Percentiles rank a stretch among this genome's conserved stretches.
These are phyloP conservation scores for Evernia prunastri DNA, from an alignment of 495 filamentous ascomycete genomes.

Conservation along the genomic window DNA sequence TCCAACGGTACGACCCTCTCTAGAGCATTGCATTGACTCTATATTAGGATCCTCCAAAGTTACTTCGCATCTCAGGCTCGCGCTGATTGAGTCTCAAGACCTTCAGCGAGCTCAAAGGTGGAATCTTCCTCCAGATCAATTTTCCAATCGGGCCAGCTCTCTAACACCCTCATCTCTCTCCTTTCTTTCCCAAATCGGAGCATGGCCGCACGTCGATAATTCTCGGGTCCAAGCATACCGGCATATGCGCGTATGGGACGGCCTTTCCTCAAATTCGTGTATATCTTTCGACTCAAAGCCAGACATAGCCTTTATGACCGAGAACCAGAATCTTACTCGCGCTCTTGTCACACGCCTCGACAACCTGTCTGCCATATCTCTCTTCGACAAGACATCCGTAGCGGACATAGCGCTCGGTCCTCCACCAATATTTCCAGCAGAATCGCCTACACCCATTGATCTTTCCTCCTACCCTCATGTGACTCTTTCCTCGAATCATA, in stretches of 20 bases:
- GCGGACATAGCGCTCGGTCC: constrained; percentile 66
- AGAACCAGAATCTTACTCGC: constrained; percentile 82
- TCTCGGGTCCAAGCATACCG: constrained; percentile 78
- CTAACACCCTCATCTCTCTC: constrained; percentile 76
- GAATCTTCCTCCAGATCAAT: constrained; percentile 59
- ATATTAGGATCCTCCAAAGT: constrained; percentile 55
- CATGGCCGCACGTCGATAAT: constrained; percentile 68
- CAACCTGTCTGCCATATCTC: constrained; percentile 57
- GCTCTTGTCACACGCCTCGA: constrained; percentile 65
- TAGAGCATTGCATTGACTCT: not conserved
- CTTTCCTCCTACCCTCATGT: constrained; percentile 83
- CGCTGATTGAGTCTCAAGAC: constrained; percentile 85
- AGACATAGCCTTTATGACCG: constrained; percentile 87
- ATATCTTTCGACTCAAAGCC: constrained; percentile 74
- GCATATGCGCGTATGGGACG: constrained; percentile 96
- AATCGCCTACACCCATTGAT: constrained; percentile 61
- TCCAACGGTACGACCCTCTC: not conserved
- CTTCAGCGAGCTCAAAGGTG: constrained; percentile 58
- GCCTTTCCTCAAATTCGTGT: constrained; percentile 72
- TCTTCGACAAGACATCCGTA: constrained; percentile 71
- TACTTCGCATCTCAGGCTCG: constrained; percentile 72
- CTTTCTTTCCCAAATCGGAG: constrained; percentile 71
- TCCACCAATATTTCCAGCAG: constrained; percentile 14
- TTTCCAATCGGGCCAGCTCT: constrained; percentile 91
- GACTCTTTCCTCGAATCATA: constrained; percentile 50